Base-by-base conservation (phyloP, 345 rosid genomes). In the Salix viminalis region DNA sequence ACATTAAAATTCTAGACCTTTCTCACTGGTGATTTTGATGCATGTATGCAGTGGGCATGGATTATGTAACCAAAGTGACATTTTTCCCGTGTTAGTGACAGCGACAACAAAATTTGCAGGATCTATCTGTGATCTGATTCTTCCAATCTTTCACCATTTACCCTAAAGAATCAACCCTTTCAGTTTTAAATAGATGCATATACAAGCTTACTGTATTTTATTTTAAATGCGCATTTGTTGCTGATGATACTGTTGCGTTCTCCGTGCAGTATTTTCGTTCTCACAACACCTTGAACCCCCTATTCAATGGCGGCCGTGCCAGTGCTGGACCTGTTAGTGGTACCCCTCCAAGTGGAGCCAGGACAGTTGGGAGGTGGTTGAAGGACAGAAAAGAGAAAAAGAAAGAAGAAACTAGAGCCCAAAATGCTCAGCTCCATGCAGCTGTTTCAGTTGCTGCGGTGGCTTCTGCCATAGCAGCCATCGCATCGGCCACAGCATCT, bases 281-380 rank as follows among this genome's bases (percentile, higher is more conserved):
- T 76, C 93, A 93, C 85, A 92, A 90, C 84, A 83, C 91, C 75
- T 87, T 91, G n/a, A 90, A 90, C 73, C 96, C 99, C 15, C 84
- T 93, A 28, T 86, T 93, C 88, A 83, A 87, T 24, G 89, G 86
- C 56, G 83, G 86, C 23, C 87, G 96, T 7, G 82, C 87, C 58
- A 75, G 89, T 73, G 65, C 84, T 5, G 91, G 87, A 24, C 80
- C 79, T 42, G 90, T 91, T n/a, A 76, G 83, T 61, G 84, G 72
- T 56, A 83, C 97, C 37, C 92, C 99, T 0, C 78, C 81, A 4
- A 88, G 84, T 32, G 90, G 86, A 48, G 88, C 92, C 13, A 96
- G 91, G 84, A 96, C 98, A 0, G 96, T 93, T 2, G 96, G 98
- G 50, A 87, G 98, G 82, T 96, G 99, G 99, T 79, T 96, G 84